These are phyloP conservation scores for Begonia peltatifolia DNA, from an alignment of 306 rosid genomes.

Conservation along the genomic window DNA sequence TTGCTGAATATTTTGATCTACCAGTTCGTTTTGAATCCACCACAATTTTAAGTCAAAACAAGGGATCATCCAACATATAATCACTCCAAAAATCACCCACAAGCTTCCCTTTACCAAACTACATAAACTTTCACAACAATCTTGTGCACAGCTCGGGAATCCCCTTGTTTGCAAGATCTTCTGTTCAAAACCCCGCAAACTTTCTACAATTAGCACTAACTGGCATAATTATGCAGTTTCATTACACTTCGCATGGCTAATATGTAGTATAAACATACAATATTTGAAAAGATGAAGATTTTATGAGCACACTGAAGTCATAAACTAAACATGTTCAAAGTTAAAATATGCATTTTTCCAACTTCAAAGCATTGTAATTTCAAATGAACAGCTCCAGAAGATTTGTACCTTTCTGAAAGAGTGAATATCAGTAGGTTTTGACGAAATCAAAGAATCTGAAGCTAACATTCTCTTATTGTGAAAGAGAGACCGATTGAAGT, in stretches of 20 bases:
- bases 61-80: constrained; percentile 28
- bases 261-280: constrained; percentile 5
- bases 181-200: constrained; percentile 20
- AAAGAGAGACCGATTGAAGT: constrained; percentile 20
- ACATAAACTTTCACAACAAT: constrained; percentile 16
- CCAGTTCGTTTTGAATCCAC: constrained; percentile 27
- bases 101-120: constrained; percentile 28
- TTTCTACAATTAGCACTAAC: too few relatives aligned
- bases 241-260: too few relatives aligned
- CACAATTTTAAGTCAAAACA: constrained; percentile 23
- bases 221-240: too few relatives aligned
- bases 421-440: constrained; percentile 23
- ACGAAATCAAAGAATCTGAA: constrained; percentile 15
- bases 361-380: not conserved
- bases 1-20: constrained; percentile 20
- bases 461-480: constrained; percentile 12
- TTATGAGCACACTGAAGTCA: not conserved
- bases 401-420: constrained; percentile 36
- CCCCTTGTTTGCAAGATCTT: constrained; percentile 22
- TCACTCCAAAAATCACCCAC: constrained; percentile 41
- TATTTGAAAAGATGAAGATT: not conserved
- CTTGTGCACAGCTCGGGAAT: constrained; percentile 14
- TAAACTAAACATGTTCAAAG: not conserved
- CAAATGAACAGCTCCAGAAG: not conserved
- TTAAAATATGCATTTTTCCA: not conserved